Evolutionary conservation across 768 basidiomycete genomes (phyloP).

Genomic region (Lanmaoa pseudosensibilis): DNA sequence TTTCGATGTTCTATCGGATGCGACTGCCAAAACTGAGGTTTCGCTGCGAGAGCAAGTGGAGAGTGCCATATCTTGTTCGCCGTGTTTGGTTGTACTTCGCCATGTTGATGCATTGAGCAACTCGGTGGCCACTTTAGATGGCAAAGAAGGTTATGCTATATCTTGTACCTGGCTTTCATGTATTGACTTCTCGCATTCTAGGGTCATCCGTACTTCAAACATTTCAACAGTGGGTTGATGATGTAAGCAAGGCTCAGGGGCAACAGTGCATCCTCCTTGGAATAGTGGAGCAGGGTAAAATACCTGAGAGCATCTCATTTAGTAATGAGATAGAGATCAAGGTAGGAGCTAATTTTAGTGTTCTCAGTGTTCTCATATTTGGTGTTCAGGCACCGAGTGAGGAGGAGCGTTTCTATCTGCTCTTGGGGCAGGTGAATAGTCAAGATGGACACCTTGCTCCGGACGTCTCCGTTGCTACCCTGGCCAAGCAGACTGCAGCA

Average conservation of each 20-base stretch:
- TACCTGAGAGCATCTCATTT: slow-evolving; percentile 70
- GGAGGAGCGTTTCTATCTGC: slow-evolving; percentile 62
- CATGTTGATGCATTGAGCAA: slow-evolving; percentile 79
- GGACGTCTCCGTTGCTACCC: slow-evolving; percentile 69
- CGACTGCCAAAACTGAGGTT: slow-evolving; percentile 70
- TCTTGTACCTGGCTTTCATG: not conserved
- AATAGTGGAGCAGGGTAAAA: slow-evolving; percentile 62
- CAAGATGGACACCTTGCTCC: slow-evolving; percentile 49
- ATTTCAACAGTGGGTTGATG: slow-evolving; percentile 62
- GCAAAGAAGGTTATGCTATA: slow-evolving; percentile 50
- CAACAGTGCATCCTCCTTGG: slow-evolving; percentile 77
- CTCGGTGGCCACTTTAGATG: slow-evolving; percentile 57
- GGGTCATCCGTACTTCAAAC: slow-evolving; percentile 57
- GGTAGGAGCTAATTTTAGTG: slow-evolving; percentile 39
- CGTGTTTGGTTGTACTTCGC: slow-evolving; percentile 79
- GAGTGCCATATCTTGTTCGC: slow-evolving; percentile 73
- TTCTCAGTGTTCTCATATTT: not conserved
- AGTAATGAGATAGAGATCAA: slow-evolving; percentile 82
- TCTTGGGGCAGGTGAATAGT: slow-evolving; percentile 44
- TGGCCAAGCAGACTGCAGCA: slow-evolving; percentile 91
- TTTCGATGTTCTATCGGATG: slow-evolving; percentile 80
- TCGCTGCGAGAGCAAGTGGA: slow-evolving; percentile 72
- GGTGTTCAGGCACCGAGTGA: slow-evolving; percentile 74
- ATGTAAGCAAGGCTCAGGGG: slow-evolving; percentile 57
- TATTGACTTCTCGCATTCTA: slow-evolving; percentile 28